Base-by-base conservation (phyloP, 441 rosid species). In the Metrosideros polymorpha region DNA sequence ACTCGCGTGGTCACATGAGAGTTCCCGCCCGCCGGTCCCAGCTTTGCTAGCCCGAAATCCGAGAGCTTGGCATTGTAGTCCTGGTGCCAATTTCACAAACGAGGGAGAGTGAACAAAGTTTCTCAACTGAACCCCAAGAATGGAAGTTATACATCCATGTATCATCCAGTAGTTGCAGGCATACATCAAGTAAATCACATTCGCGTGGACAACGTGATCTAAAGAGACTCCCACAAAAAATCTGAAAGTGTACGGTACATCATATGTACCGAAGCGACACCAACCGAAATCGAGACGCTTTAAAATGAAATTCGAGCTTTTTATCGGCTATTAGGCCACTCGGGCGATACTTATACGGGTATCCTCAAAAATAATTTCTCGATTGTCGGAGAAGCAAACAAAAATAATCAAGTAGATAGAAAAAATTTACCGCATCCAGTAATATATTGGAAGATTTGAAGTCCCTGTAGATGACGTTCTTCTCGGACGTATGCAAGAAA, bases 391-490 rank as follows among this genome's bases (percentile, higher is more conserved):
- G n/a, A 82, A 30, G 19, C 66, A 15, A 12, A 30, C 8, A 3
- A 14, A n/a, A 71, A 9, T 18, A 85, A 85, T 51, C 24, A 1
- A 15, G 15, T 6, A 24, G 29, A 24, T 39, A 10, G 43, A 71
- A 5, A 22, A 49, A 30, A 3, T 24, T 43, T 88, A 88, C 89
- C 86, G 3, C 56, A 47, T 88, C 86, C 39, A 88, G 47, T 32
- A 88, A 61, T 29, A 88, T 86, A 56, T 88, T 88, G 71, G 89
- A 86, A 32, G 88, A 52, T 84, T 88, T 88, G 50, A 88, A 84
- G 79, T 86, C 86, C 59, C 88, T 54, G 51, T 84, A 84, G 35
- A 88, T 86, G 10, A 88, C 87, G 30, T 85, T 55, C 52, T 88
- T 77, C 84, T 77, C 75, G 5, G 89, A 86, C 6, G 63, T 39